Percentiles rank a stretch among this genome's conserved stretches.
These are phyloP conservation scores for Microdochium paspali DNA, from an alignment of 2,329 filamentous ascomycete species.

Conservation along the genomic window DNA sequence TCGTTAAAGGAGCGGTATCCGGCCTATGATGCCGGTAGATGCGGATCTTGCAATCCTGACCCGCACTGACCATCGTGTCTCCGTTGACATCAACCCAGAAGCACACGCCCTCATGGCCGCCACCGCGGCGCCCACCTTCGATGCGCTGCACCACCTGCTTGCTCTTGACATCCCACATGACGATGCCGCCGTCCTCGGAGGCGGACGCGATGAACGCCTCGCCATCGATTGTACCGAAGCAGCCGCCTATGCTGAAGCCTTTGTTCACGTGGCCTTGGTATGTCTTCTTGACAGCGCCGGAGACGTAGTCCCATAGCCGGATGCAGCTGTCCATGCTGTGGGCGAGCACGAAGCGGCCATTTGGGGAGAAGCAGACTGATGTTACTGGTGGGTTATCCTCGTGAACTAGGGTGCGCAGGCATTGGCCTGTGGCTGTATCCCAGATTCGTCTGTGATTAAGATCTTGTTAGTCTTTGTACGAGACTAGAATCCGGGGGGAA, in stretches of 20 bases:
- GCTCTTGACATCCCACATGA: slow-evolving; percentile 83
- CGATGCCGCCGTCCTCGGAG: slow-evolving; percentile 76
- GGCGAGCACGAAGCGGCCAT: slow-evolving; percentile 85
- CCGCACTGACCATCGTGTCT: slow-evolving; percentile 46
- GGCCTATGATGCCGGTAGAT: slow-evolving; percentile 31
- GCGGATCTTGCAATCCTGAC: slow-evolving; percentile 42
- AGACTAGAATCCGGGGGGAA: background rate
- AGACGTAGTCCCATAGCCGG: slow-evolving; percentile 89
- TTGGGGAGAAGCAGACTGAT: slow-evolving; percentile 85
- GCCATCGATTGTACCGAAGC: slow-evolving; percentile 60
- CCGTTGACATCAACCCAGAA: slow-evolving; percentile 57
- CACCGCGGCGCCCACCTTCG: no score
- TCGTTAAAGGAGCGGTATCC: background rate
- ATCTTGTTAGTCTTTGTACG: background rate
- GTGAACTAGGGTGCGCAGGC: slow-evolving; percentile 86
- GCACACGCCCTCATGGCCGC: slow-evolving; percentile 41
- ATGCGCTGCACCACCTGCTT: slow-evolving; percentile 73
- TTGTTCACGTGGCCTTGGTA: slow-evolving; percentile 88
- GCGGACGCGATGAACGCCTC: slow-evolving; percentile 64
- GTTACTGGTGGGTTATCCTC: slow-evolving; percentile 91
- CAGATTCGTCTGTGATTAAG: slow-evolving; percentile 60
- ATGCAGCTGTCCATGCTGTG: slow-evolving; percentile 87
- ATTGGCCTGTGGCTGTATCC: slow-evolving; percentile 94
- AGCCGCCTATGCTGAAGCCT: slow-evolving; percentile 75
- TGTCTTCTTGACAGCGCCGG: slow-evolving; percentile 87